Conservation (phyloP, 352 stramenopile genomes). For the Pythium monospermum region DNA sequence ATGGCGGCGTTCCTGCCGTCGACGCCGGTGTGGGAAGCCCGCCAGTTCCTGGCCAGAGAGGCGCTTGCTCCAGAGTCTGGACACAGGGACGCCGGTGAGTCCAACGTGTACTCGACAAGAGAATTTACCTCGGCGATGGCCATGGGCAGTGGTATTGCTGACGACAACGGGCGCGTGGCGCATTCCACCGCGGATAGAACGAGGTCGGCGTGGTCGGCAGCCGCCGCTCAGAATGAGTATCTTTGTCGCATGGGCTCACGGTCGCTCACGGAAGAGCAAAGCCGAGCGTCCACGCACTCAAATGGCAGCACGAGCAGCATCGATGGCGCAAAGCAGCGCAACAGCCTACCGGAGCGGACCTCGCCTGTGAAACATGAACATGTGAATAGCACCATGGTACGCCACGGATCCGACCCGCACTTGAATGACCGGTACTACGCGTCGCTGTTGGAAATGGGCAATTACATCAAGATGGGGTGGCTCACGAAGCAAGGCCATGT, state of each 20-base stretch:
- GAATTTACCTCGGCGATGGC: background rate
- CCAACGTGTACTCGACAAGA: too few relatives aligned
- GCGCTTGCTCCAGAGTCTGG: too few relatives aligned
- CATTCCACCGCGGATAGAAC: background rate
- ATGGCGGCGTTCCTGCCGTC: too few relatives aligned
- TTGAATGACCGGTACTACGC: conserved; percentile 69
- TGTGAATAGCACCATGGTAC: conserved; percentile 1
- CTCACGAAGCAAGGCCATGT: conserved; percentile 81
- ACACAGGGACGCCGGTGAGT: background rate
- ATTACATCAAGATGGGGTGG: conserved; percentile 82
- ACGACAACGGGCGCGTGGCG: background rate
- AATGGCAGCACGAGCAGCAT: conserved; percentile 16
- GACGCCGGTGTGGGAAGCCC: too few relatives aligned
- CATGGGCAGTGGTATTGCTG: background rate
- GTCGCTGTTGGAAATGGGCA: conserved; percentile 52
- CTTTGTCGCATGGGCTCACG: conserved; percentile 17
- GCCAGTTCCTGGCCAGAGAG: background rate
- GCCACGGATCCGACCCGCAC: conserved; percentile 54
- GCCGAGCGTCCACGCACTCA: conserved; percentile 15
- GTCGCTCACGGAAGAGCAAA: conserved; percentile 22
- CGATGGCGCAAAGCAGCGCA: conserved; percentile 15
- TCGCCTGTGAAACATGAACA: background rate
- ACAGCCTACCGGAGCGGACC: conserved; percentile 18
- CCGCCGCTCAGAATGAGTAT: background rate
- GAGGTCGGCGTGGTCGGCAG: too few relatives aligned